Percentiles rank a stretch among this genome's conserved stretches.
Evolutionary conservation across 2,329 filamentous ascomycete genomes (phyloP).

Genomic region (Pleurostoma richardsiae): DNA sequence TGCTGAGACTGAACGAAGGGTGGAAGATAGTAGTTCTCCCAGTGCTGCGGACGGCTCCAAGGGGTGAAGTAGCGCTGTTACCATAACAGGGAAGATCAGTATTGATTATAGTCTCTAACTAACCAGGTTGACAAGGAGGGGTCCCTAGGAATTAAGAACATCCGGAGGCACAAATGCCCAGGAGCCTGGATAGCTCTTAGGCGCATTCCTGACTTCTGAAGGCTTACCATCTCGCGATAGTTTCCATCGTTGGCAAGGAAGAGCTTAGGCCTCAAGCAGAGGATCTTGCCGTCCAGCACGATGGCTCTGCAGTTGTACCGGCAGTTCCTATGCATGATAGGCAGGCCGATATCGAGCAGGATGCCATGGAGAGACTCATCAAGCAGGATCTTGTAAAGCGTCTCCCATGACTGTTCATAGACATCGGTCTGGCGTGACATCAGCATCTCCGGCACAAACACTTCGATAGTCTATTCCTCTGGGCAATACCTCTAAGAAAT

Average conservation of each 20-base stretch:
- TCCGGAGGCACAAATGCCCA: too few relatives aligned
- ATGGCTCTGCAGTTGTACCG: slow-evolving; percentile 65
- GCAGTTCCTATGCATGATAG: slow-evolving; percentile 56
- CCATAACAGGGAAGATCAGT: too few relatives aligned
- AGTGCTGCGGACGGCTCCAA: slow-evolving; percentile 52
- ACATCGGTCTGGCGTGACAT: slow-evolving; percentile 32
- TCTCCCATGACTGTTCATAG: slow-evolving; percentile 57
- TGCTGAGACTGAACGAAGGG: slow-evolving; percentile 50
- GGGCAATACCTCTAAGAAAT: slow-evolving; percentile 45
- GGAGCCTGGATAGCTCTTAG: too few relatives aligned
- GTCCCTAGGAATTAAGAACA: too few relatives aligned
- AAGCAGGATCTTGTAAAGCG: slow-evolving; percentile 54
- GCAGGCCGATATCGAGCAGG: slow-evolving; percentile 59
- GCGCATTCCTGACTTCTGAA: too few relatives aligned
- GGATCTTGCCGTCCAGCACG: slow-evolving; percentile 59
- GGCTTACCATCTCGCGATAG: slow-evolving; percentile 44
- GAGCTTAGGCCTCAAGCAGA: slow-evolving; percentile 69
- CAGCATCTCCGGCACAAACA: too few relatives aligned
- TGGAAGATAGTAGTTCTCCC: slow-evolving; percentile 63
- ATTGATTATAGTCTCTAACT: too few relatives aligned
- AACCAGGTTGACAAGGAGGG: too few relatives aligned
- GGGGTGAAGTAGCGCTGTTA: slow-evolving; percentile 51
- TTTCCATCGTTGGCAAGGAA: slow-evolving; percentile 60
- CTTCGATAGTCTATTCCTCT: too few relatives aligned
- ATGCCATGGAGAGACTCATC: slow-evolving; percentile 60